These are phyloP conservation scores for Wickerhamiella bombiphila DNA, from an alignment of 805 yeast genomes.

Conservation along the genomic window DNA sequence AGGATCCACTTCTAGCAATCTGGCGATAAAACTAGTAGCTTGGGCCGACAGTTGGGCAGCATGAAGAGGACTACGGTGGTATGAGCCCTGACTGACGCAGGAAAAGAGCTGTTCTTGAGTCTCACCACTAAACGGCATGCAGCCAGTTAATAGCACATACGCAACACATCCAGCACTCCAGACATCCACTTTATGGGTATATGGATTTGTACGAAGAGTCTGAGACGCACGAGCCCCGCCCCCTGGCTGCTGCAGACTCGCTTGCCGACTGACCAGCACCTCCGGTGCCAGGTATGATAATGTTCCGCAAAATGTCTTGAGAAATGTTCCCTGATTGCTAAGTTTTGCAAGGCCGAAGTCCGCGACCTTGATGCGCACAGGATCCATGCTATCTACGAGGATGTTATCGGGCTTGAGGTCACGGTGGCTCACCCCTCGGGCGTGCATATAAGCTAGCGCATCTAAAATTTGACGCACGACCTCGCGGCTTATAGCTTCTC, in stretches of 20 bases:
- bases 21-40: slow-evolving; percentile 58
- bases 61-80: slow-evolving; percentile 47
- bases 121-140: slow-evolving; percentile 85
- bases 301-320: slow-evolving; percentile 97
- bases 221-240: slow-evolving; percentile 17
- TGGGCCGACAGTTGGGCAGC: slow-evolving; percentile 49
- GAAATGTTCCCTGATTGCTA: slow-evolving; percentile 64
- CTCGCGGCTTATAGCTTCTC: slow-evolving; percentile 80
- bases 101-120: slow-evolving; percentile 76
- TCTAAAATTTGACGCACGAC: slow-evolving; percentile 70
- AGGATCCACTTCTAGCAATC: slow-evolving; percentile 67
- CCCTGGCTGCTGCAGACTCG: slow-evolving; percentile 17
- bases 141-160: slow-evolving; percentile 83
- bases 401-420: slow-evolving; percentile 96
- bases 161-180: slow-evolving; percentile 96
- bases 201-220: slow-evolving; percentile 19
- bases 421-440: slow-evolving; percentile 83
- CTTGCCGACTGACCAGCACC: slow-evolving; percentile 32
- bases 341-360: slow-evolving; percentile 95
- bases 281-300: slow-evolving; percentile 96
- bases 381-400: slow-evolving; percentile 77
- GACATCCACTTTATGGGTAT: slow-evolving; percentile 84
- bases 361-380: slow-evolving; percentile 80
- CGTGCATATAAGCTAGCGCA: slow-evolving; percentile 80
- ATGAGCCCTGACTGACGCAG: slow-evolving; percentile 63